Percentiles rank a stretch among this genome's conserved stretches.
Evolutionary conservation across 768 basidiomycete species (phyloP).

Genomic region (Collybia nuda): DNA sequence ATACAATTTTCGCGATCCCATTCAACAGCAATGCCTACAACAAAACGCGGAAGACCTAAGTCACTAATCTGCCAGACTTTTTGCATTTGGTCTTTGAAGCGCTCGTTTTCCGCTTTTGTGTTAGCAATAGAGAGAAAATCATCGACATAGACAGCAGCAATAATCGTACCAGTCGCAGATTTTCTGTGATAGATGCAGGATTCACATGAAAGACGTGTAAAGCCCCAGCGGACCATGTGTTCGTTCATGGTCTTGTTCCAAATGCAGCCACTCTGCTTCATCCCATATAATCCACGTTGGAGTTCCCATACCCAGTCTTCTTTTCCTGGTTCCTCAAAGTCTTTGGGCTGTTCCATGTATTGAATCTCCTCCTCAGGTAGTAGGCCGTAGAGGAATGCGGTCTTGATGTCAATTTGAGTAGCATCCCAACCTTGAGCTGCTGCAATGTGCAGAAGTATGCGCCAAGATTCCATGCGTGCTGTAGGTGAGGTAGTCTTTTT

Average conservation of each 20-base stretch:
- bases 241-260: conserved; percentile 17
- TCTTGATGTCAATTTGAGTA: neutral
- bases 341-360: conserved; percentile 22
- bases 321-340: conserved; percentile 20
- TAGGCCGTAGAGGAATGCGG: neutral
- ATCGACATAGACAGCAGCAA: no score
- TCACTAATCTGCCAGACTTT: no score
- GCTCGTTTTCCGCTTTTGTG: no score
- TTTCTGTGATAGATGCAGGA: no score
- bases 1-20: no score
- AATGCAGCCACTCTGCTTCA: no score
- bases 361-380: neutral
- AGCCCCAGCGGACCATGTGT: conserved; percentile 23
- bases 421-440: neutral
- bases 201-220: conserved; percentile 24
- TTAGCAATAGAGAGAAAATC: no score
- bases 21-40: no score
- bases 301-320: conserved; percentile 22
- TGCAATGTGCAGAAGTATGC: neutral
- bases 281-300: conserved; percentile 23
- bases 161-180: no score
- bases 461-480: neutral
- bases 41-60: no score
- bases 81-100: no score
- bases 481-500: conserved; percentile 13